A percentile compares a stretch with the other conserved stretches of the same genome.
phyloP scores from a whole-genome alignment of 139 green algal species.

The Trebouxia sp. region DNA sequence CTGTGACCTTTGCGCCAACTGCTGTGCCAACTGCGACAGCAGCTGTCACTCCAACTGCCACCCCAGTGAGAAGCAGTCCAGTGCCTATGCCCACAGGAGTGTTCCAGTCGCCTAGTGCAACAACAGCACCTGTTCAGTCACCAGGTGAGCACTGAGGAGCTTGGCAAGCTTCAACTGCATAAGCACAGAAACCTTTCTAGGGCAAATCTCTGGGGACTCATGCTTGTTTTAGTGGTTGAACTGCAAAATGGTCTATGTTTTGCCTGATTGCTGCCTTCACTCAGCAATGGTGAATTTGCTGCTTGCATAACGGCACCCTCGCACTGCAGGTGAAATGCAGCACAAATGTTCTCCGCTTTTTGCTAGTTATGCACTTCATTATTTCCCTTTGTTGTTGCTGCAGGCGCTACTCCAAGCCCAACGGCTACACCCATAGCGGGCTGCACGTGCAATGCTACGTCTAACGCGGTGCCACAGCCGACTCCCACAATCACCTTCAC shows the following conservation, averaged over 20 bases:
- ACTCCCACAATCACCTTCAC: constrained; percentile 9
- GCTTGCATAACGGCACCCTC: too few species aligned
- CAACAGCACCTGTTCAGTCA: not conserved
- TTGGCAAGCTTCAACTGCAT: too few species aligned
- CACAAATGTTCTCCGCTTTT: not conserved
- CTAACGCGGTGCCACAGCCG: not conserved
- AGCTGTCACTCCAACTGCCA: too few species aligned
- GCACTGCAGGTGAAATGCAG: too few species aligned
- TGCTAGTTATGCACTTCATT: too few species aligned
- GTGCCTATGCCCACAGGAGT: not conserved
- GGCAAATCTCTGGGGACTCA: too few species aligned
- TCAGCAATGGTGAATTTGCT: too few species aligned
- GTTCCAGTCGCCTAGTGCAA: not conserved
- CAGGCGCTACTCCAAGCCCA: not conserved
- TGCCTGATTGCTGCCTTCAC: too few species aligned
- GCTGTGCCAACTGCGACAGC: not conserved
- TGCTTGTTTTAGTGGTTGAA: too few species aligned
- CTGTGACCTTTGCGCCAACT: not conserved
- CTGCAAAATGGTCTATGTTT: too few species aligned
- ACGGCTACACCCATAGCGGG: not conserved
- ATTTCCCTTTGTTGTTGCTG: not conserved
- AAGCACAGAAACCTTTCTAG: too few species aligned
- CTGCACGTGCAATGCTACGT: not conserved
- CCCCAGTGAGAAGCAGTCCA: not conserved
- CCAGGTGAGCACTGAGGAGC: too few species aligned